Conservation (phyloP, 2,329 filamentous ascomycete species). For the Diaporthe batatas region DNA sequence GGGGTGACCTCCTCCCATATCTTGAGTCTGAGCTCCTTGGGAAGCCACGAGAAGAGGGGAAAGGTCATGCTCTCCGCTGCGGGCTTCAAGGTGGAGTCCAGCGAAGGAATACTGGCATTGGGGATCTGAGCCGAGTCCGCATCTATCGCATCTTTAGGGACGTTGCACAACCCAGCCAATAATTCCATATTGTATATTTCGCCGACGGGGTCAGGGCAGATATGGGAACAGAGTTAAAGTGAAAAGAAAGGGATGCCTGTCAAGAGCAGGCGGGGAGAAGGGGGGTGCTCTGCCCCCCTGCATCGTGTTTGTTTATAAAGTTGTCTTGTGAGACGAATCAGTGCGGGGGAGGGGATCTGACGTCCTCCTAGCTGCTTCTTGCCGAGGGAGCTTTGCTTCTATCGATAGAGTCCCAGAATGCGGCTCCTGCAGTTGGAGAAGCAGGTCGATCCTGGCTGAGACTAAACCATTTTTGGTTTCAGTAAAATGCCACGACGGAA, state of each 20-base stretch:
- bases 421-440: conserved; percentile 29
- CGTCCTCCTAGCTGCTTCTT: not conserved
- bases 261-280: too few relatives aligned
- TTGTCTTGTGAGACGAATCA: conserved; percentile 26
- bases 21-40: conserved; percentile 38
- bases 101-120: too few relatives aligned
- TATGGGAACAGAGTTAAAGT: not conserved
- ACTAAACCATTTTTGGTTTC: conserved; percentile 15
- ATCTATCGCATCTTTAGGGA: not conserved
- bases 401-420: not conserved
- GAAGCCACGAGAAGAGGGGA: conserved; percentile 19
- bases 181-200: not conserved
- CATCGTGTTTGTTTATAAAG: not conserved
- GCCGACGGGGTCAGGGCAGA: not conserved
- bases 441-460: not conserved
- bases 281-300: not conserved
- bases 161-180: not conserved
- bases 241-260: too few relatives aligned
- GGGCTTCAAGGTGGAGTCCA: not conserved
- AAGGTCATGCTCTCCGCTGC: not conserved
- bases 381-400: conserved; percentile 12
- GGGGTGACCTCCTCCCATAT: conserved; percentile 40
- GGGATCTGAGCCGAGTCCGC: not conserved
- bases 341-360: conserved; percentile 33
- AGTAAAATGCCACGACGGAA: too few relatives aligned